Evolutionary conservation across 495 filamentous ascomycete genomes (phyloP).

Genomic region (Penicillium canescens): DNA sequence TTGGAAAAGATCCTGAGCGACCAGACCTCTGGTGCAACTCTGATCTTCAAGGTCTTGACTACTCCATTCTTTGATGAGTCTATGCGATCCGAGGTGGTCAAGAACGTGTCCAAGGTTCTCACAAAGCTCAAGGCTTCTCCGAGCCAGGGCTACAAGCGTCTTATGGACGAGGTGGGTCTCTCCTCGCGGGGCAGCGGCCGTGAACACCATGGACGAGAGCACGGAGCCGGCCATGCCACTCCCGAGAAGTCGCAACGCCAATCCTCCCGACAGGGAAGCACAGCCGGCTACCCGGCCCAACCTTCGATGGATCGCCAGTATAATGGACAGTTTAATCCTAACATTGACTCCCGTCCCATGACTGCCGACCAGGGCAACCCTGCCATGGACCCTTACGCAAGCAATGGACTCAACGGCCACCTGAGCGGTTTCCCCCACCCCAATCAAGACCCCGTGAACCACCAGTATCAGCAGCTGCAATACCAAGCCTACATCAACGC

Average conservation of each 20-base stretch:
- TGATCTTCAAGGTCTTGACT: slow-evolving; percentile 97
- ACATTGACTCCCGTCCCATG: slow-evolving; percentile 40
- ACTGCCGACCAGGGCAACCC: slow-evolving; percentile 42
- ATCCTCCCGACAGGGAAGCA: slow-evolving; percentile 45
- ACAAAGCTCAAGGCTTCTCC: slow-evolving; percentile 88
- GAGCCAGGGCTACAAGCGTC: slow-evolving; percentile 92
- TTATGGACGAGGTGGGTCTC: slow-evolving; percentile 96
- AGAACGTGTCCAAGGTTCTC: slow-evolving; percentile 88
- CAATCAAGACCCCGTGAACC: slow-evolving; percentile 39
- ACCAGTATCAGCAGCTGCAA: slow-evolving; percentile 51
- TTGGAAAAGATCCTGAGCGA: slow-evolving; percentile 90
- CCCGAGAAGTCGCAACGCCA: slow-evolving; percentile 50
- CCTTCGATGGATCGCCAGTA: slow-evolving; percentile 49
- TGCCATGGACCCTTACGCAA: slow-evolving; percentile 44
- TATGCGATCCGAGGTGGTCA: slow-evolving; percentile 81
- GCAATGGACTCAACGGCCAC: slow-evolving; percentile 33
- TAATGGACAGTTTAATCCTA: slow-evolving; percentile 42
- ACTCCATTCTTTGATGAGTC: slow-evolving; percentile 97
- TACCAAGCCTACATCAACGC: slow-evolving; percentile 47
- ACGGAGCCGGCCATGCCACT: slow-evolving; percentile 39
- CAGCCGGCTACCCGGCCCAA: slow-evolving; percentile 40
- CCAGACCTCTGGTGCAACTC: slow-evolving; percentile 86
- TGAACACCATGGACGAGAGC: slow-evolving; percentile 45
- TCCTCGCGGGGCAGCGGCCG: slow-evolving; percentile 60
- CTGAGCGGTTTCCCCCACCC: slow-evolving; percentile 35